Evolutionary conservation across 2,329 filamentous ascomycete species (phyloP).

Genomic region (Aspergillus sp.): DNA sequence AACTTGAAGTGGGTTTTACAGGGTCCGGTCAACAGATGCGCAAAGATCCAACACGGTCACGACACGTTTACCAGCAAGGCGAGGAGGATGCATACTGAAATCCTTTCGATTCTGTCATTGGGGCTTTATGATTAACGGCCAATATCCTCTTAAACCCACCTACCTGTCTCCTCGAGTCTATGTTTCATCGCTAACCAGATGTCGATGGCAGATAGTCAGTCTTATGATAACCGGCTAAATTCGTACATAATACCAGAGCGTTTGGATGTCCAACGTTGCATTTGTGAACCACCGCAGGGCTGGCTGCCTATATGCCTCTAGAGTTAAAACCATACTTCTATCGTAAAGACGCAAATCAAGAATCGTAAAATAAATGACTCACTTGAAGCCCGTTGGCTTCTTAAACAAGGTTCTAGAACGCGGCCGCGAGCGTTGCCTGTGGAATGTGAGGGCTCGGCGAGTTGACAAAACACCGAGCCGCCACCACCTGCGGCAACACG

Average conservation of each 20-base stretch:
- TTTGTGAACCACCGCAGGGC: neutral
- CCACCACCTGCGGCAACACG: neutral
- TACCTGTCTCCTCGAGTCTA: neutral
- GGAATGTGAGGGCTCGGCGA: neutral
- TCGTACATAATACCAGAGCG: neutral
- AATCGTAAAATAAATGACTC: too few relatives aligned
- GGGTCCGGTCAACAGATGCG: slow-evolving; percentile 95
- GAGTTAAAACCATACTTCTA: neutral
- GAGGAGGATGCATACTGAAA: slow-evolving; percentile 62
- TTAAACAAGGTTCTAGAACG: neutral
- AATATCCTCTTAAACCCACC: slow-evolving; percentile 1
- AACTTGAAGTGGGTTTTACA: slow-evolving; percentile 78
- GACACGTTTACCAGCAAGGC: slow-evolving; percentile 79
- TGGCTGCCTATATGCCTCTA: neutral
- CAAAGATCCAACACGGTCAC: slow-evolving; percentile 78
- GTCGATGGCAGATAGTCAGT: slow-evolving; percentile 4
- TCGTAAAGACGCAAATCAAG: too few relatives aligned
- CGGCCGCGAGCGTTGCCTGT: too few relatives aligned
- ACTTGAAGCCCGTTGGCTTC: too few relatives aligned
- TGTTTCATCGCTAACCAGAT: slow-evolving; percentile 8
- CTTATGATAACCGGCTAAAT: neutral
- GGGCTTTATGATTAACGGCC: neutral
- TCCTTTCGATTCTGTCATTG: neutral
- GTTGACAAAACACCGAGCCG: neutral
- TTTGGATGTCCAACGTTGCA: neutral